Evolutionary conservation across 352 stramenopile genomes (phyloP).

Genomic region (Pythium vanterpoolii): DNA sequence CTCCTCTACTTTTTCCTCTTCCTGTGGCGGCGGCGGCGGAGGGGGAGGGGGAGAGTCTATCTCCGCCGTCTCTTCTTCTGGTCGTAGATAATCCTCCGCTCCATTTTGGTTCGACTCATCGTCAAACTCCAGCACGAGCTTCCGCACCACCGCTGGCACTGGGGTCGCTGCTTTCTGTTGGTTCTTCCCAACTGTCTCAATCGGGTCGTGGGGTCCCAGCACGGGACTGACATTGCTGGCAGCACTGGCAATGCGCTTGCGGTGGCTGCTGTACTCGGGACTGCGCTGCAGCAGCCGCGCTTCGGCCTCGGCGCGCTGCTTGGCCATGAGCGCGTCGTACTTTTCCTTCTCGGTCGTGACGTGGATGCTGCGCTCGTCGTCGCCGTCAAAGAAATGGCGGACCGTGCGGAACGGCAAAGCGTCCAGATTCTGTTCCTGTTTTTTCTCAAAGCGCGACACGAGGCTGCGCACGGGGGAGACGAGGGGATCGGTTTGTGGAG

Average conservation of each 20-base stretch:
- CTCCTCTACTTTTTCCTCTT: not conserved
- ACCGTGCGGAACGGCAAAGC: conserved; percentile 50
- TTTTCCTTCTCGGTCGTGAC: conserved; percentile 36
- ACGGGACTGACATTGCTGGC: too few relatives aligned
- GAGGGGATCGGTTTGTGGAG: too few relatives aligned
- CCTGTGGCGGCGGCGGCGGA: not conserved
- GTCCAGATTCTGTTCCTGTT: conserved; percentile 47
- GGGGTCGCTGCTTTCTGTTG: not conserved
- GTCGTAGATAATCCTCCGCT: not conserved
- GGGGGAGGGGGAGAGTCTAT: too few relatives aligned
- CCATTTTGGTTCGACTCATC: conserved; percentile 13
- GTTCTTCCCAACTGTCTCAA: not conserved
- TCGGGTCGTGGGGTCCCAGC: not conserved
- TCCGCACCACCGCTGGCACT: not conserved
- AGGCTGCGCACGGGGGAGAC: conserved; percentile 39
- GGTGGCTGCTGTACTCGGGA: not conserved
- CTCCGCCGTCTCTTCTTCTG: too few relatives aligned
- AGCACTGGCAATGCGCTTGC: not conserved
- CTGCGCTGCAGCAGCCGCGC: conserved; percentile 2
- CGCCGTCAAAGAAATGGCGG: conserved; percentile 49
- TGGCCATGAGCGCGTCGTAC: conserved; percentile 22
- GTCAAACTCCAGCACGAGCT: conserved; percentile 8
- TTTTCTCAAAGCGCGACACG: conserved; percentile 50
- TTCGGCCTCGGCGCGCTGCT: conserved; percentile 16
- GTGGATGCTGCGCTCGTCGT: conserved; percentile 37